Base-by-base conservation (phyloP, 768 basidiomycete species). In the Tylopilus plumbeoviolaceoides region DNA sequence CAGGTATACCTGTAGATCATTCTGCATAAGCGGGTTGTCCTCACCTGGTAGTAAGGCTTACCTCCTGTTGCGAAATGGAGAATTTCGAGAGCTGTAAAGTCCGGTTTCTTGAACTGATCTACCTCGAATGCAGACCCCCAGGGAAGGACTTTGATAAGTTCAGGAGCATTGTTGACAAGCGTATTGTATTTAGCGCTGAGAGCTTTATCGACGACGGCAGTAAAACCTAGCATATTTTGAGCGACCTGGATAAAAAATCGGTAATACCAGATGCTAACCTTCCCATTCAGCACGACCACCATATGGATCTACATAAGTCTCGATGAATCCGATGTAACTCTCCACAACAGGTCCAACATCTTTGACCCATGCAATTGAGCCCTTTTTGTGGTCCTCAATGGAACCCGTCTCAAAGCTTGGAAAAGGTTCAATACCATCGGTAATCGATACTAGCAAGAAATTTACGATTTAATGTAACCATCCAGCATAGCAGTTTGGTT, bases 271-370 rank as follows among this genome's bases (percentile, higher is more conserved):
- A 45, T 7, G 50, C 60, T 33, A 50, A 83, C 89, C 91, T 80
- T 94, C 91, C 91, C 91, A 94, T 67, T 94, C 92, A 0, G 92
- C 92, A 47, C 92, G 82, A n/a, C 81, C 86, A 33, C 91, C 92
- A 54, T 89, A 92, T 7, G 92, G 92, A 63, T 94, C 92, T 17
- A 92, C 85, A 55, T 90, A 90, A 1, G 86, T 91, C 75, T 91
- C 89, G 38, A 91, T 78, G 66, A 90, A 91, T 70, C 91, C 91
- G 51, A 93, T 84, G 67, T 93, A 92, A 28, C 83, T 87, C 69
- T 94, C 91, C 17, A 95, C 91, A 31, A 89, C 85, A 5, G 91
- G 91, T 0, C 90, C 87, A 20, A 89, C 72, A 63, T 95, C 91
- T 69, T 87, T 85, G 23, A 95, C 91, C 91, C 91, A 95, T 55